A percentile compares a stretch with the other conserved stretches of the same genome.
phyloP scores from a whole-genome alignment of 139 green algal species.

The Limnomonas spitsbergensis region DNA sequence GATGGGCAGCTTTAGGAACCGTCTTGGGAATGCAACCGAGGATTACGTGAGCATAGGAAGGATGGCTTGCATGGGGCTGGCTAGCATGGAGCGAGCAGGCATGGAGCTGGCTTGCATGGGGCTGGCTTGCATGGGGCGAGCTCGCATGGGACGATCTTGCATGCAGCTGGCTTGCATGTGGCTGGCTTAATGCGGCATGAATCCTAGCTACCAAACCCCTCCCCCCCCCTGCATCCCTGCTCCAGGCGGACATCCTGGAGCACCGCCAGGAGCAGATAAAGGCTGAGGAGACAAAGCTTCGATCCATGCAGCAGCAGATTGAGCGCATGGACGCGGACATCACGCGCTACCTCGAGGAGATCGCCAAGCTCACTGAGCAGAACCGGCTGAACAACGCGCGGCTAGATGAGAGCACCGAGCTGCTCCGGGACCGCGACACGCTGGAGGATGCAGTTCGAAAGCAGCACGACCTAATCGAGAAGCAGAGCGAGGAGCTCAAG shows the following conservation, averaged over 20 bases:
- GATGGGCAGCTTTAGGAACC: conserved; percentile 34
- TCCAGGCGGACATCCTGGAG: conserved; percentile 64
- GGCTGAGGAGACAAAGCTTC: conserved; percentile 44
- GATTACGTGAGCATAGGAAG: conserved; percentile 52
- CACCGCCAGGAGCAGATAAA: conserved; percentile 56
- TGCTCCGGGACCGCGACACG: conserved; percentile 34
- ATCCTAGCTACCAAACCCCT: too few species aligned
- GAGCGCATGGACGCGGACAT: conserved; percentile 29
- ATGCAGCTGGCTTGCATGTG: too few species aligned
- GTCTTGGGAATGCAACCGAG: conserved; percentile 49
- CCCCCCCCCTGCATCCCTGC: not conserved
- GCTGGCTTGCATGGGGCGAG: not conserved
- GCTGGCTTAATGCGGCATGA: too few species aligned
- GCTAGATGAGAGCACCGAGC: conserved; percentile 39
- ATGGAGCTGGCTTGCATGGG: too few species aligned
- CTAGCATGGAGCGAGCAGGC: too few species aligned
- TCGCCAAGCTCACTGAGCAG: conserved; percentile 38
- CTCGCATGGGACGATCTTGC: not conserved
- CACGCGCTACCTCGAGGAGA: conserved; percentile 26
- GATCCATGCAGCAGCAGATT: conserved; percentile 12
- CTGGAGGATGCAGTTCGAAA: conserved; percentile 24
- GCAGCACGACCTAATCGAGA: conserved; percentile 53
- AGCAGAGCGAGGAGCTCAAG: conserved; percentile 53
- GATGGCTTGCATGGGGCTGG: too few species aligned
- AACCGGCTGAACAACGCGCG: conserved; percentile 25